Evolutionary conservation across 78 protist genomes (phyloP), one percentile per base, ranked within the genome.

Genomic region (Tieghemostelium lacteum): DNA sequence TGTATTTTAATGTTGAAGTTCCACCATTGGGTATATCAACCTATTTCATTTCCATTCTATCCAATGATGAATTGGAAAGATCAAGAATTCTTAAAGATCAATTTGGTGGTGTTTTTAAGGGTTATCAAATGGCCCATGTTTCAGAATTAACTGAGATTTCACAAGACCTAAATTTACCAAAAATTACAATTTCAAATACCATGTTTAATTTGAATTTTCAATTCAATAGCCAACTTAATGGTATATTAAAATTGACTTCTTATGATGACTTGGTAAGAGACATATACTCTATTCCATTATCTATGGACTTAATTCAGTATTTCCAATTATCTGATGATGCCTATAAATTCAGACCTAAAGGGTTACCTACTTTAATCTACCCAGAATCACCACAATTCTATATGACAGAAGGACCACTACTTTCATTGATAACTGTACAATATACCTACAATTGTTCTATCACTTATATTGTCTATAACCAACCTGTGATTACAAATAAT

Each of bases 11-110:
- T 22, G 93, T 62, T 2, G 28, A 33, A 24, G 67, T 71, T 20
- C 76, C 87, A 2, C 87, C 93, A 24, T 17, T 88, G 49, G 93
- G 93, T 54, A 77, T 71, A 0, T 70, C 75, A 28, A 75, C 86
- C 4, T 88, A 88, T 66, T 88, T 88, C 29, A 75, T 88, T 28
- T 34, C 58, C 17, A 10, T 50, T 29, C 16, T 69, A 2, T 60
- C 71, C 20, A 28, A 1, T 19, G 6, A 6, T 14, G 10, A 45
- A 14, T 14, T 45, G 6, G 10, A 45, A 45, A 45, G 10, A 10
- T 14, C 10, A 14, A 10, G 52, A 45, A 14, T 45, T 14, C 6
- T 6, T 45, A 45, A 45, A 45, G n/a, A 6, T 10, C n/a, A n/a
- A n/a, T n/a, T n/a, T n/a, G n/a, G n/a, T n/a, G n/a, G n/a, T n/a